Conservation (phyloP, 2,329 filamentous ascomycete genomes). For the Penicillium sclerotigenum region DNA sequence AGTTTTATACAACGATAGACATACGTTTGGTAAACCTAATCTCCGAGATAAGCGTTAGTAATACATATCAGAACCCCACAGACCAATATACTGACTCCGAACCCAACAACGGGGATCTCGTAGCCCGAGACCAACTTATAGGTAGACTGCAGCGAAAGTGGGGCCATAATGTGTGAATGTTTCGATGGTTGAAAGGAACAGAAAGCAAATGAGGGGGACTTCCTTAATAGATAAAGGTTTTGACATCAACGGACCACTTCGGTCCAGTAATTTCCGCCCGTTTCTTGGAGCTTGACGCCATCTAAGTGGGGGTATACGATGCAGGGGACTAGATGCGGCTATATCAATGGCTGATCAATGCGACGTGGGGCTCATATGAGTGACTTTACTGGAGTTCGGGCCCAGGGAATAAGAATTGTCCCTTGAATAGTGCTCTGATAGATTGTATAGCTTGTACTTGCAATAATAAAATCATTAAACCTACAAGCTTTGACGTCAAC, state of each 20-base stretch:
- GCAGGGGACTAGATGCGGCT: background rate
- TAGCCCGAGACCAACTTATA: conserved; percentile 42
- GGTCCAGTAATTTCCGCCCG: conserved; percentile 14
- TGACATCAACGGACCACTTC: conserved; percentile 12
- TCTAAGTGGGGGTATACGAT: conserved; percentile 8
- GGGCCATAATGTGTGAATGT: conserved; percentile 23
- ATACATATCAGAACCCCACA: background rate
- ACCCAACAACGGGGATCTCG: conserved; percentile 42
- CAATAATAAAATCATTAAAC: no score
- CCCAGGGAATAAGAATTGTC: background rate
- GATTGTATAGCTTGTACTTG: no score
- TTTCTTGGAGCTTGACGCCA: conserved; percentile 6
- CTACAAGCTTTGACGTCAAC: background rate
- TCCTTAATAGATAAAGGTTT: background rate
- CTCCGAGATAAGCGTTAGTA: conserved; percentile 8
- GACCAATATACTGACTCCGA: conserved; percentile 35
- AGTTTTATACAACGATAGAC: background rate
- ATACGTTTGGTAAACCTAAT: conserved; percentile 42
- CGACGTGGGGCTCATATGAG: background rate
- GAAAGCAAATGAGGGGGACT: background rate
- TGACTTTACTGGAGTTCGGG: background rate
- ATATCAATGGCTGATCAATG: conserved; percentile 11
- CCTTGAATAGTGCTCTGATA: background rate
- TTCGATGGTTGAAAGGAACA: background rate
- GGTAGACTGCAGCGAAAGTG: conserved; percentile 33